Percentiles rank a stretch among this genome's conserved stretches.
Evolutionary conservation across 495 filamentous ascomycete species (phyloP).

Genomic region (Xylaria grammica): DNA sequence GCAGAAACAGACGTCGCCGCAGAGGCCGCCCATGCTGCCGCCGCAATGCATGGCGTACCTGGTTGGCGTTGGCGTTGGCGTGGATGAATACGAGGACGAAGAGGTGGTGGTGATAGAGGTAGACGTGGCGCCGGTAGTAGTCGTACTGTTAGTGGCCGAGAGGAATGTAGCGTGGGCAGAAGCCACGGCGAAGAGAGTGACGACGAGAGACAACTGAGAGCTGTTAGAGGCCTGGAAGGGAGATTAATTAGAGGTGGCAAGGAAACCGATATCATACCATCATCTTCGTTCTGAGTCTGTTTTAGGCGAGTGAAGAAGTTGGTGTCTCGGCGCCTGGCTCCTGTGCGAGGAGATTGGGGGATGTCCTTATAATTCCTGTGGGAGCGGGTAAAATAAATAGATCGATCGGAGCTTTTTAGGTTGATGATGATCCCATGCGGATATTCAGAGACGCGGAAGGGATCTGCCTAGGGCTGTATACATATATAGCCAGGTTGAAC

Average conservation of each 20-base stretch:
- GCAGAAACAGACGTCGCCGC: slow-evolving; percentile 30
- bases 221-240: background rate
- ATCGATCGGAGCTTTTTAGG: too few species aligned
- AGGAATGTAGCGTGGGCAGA: background rate
- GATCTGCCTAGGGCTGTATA: too few species aligned
- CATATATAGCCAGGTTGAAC: too few species aligned
- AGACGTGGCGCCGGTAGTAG: background rate
- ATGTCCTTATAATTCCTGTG: too few species aligned
- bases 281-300: background rate
- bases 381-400: too few species aligned
- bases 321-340: background rate
- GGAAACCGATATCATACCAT: background rate
- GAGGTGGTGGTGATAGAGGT: slow-evolving; percentile 1
- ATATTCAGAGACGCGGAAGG: too few species aligned
- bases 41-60: slow-evolving; percentile 25
- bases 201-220: slow-evolving; percentile 8
- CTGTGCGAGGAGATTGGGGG: too few species aligned
- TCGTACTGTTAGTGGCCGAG: slow-evolving; percentile 5
- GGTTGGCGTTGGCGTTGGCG: background rate
- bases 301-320: background rate
- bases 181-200: slow-evolving; percentile 17
- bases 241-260: too few species aligned
- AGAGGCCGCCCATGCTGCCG: slow-evolving; percentile 29
- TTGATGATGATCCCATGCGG: too few species aligned
- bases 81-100: background rate